Conservation (phyloP, 2,329 filamentous ascomycete genomes). For the Alternaria infectoria region DNA sequence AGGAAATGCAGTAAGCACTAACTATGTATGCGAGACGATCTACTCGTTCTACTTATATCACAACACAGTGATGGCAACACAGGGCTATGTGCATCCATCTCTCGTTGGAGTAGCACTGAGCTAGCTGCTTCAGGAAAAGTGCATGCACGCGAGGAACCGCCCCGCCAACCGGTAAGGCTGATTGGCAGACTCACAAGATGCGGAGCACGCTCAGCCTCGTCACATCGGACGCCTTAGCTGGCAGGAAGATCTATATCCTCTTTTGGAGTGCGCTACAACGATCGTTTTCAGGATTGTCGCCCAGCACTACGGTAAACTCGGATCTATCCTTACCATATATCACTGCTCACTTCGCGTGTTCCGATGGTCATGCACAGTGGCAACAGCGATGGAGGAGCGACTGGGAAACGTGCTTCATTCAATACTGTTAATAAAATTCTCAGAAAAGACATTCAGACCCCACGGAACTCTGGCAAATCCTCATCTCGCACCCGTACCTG, state of each 20-base stretch:
- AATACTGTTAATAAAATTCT: not conserved
- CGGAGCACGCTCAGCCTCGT: conserved; percentile 2
- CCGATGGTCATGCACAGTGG: not conserved
- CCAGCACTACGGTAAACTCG: not conserved
- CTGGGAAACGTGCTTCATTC: not conserved
- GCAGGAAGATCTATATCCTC: not conserved
- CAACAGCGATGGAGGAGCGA: not conserved
- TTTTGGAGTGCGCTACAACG: not conserved
- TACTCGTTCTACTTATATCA: not conserved
- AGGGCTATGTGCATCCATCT: not conserved
- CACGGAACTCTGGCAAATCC: not conserved
- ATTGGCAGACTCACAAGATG: not conserved
- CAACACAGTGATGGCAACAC: not conserved
- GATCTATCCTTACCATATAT: not conserved
- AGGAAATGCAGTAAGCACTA: not conserved
- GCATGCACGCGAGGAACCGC: not conserved
- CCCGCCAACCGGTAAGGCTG: not conserved
- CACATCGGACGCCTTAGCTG: not conserved
- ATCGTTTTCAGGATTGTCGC: not conserved
- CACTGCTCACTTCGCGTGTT: not conserved
- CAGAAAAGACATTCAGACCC: not conserved
- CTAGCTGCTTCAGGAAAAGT: not conserved
- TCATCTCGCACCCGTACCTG: not conserved
- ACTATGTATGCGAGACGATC: not conserved
- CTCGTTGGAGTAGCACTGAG: not conserved